Base-by-base conservation (phyloP, 2,329 filamentous ascomycete species). In the Pezicula neosporulosa region DNA sequence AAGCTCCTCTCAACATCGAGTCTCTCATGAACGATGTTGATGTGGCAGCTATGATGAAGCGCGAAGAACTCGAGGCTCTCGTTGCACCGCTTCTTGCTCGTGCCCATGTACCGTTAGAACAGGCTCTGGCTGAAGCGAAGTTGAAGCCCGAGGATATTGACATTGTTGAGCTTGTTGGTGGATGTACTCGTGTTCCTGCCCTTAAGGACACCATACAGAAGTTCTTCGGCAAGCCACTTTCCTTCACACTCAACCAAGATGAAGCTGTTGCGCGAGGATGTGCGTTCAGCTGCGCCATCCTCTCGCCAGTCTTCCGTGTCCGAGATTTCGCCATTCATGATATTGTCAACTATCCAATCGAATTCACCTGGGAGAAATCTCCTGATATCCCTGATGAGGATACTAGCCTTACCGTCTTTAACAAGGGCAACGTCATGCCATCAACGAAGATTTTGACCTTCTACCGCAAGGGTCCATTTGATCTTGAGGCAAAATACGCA, bases 391-490 rank as follows among this genome's bases (percentile, higher is more conserved):
- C 94, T 24, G 94, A 99, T 64, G 94, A 99, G 79, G 94, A 97
- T 71, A 97, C 94, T 50, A 95, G 86, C 76, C 79, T 99, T 63
- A 96, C 90, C 35, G 94, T 99, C 66, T 99, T 99, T 76, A 95
- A 94, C 82, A 91, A 88, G 73, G 93, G 93, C 71, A 97, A 97
- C 68, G 85, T 96, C 58, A 87, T 99, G 80, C 94, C 94, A 49
- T 97, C 93, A 6, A 99, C 94, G 59, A 99, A 99, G 82, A 97
- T 99, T 60, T 85, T 99, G 49, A 99, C 94, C 37, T 99, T 99
- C 78, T 99, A 97, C 81, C 87, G 94, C 63, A 97, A 97, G 79
- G 90, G 97, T 74, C 82, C 91, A 44, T 99, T 97, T 70, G 92
- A 97, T 68, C 81, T 99, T 48, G 94, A 99, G 77, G 94, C 94